Conservation (phyloP, 176 grass and related monocot genomes). For the Canna indica region DNA sequence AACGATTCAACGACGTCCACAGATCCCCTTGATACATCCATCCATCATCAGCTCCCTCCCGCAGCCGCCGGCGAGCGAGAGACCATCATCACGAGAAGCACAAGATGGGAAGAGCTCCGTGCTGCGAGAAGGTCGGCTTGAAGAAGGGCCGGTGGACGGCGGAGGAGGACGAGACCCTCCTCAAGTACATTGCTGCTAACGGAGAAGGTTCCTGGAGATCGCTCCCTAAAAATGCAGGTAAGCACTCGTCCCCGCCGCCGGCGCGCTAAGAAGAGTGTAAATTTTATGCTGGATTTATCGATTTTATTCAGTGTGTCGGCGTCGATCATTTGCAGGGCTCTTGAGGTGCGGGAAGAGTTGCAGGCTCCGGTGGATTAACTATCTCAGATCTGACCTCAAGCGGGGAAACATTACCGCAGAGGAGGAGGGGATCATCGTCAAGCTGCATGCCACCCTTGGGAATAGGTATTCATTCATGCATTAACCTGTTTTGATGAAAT, state of each 20-base stretch:
- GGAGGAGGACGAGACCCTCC: conserved; percentile 39
- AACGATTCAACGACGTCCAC: too few species aligned
- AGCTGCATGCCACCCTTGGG: conserved; percentile 34
- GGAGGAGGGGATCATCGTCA: conserved; percentile 33
- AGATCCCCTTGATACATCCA: too few species aligned
- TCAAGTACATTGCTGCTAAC: conserved; percentile 24
- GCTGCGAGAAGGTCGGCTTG: conserved; percentile 36
- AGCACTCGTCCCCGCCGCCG: neutral
- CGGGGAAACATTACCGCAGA: conserved; percentile 33
- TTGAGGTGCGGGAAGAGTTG: conserved; percentile 44
- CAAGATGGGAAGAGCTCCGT: conserved; percentile 39
- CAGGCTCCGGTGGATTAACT: conserved; percentile 43
- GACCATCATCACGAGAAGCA: neutral
- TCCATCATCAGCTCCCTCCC: too few species aligned
- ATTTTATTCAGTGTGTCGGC: neutral
- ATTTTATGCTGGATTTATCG: neutral
- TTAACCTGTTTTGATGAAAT: too few species aligned
- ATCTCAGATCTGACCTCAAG: conserved; percentile 32
- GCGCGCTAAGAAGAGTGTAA: neutral
- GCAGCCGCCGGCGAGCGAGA: too few species aligned
- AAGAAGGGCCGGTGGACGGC: conserved; percentile 38
- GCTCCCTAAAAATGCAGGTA: conserved; percentile 47
- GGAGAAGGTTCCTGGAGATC: conserved; percentile 49
- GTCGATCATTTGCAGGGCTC: conserved; percentile 24
- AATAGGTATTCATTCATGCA: conserved; percentile 25